Percentiles rank a stretch among this genome's conserved stretches.
Evolutionary conservation across 2,329 filamentous ascomycete species (phyloP).

Genomic region (Domatiomyces catenatus): DNA sequence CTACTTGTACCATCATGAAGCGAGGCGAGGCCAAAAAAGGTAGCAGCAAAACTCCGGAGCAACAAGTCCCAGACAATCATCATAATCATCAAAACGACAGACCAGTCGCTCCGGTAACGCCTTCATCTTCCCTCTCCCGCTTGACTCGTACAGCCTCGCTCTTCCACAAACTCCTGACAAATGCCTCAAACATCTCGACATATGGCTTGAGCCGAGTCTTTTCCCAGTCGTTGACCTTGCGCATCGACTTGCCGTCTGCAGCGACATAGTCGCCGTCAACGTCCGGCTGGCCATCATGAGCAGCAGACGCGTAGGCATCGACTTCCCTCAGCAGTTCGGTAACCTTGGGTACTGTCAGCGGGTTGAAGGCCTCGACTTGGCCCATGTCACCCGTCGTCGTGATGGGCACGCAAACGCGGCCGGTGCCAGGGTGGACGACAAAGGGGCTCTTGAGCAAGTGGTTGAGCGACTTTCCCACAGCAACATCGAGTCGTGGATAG

Average conservation of each 20-base stretch:
- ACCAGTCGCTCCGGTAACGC: conserved; percentile 28
- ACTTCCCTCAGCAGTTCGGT: conserved; percentile 70
- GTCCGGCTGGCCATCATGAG: conserved; percentile 25
- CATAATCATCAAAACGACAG: conserved; percentile 48
- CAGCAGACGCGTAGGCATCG: conserved; percentile 51
- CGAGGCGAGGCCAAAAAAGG: too few relatives aligned
- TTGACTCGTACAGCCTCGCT: conserved; percentile 45
- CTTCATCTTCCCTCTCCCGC: conserved; percentile 36
- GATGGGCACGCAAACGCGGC: conserved; percentile 89
- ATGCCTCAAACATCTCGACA: conserved; percentile 72
- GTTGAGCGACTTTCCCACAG: conserved; percentile 94
- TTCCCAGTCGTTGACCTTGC: conserved; percentile 68
- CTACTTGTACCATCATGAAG: too few relatives aligned
- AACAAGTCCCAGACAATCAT: not conserved
- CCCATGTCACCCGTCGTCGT: conserved; percentile 37
- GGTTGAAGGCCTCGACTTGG: conserved; percentile 68
- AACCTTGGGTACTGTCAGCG: conserved; percentile 75
- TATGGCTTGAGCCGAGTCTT: conserved; percentile 93
- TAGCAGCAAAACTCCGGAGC: too few relatives aligned
- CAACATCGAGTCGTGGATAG: conserved; percentile 89
- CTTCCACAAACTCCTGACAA: conserved; percentile 63
- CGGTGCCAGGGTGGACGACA: conserved; percentile 87
- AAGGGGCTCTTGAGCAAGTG: conserved; percentile 96
- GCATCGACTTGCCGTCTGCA: conserved; percentile 20
- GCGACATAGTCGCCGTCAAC: conserved; percentile 21